Conservation (phyloP, 1,284 basidiomycete species). For the Fomitopsis palustris region DNA sequence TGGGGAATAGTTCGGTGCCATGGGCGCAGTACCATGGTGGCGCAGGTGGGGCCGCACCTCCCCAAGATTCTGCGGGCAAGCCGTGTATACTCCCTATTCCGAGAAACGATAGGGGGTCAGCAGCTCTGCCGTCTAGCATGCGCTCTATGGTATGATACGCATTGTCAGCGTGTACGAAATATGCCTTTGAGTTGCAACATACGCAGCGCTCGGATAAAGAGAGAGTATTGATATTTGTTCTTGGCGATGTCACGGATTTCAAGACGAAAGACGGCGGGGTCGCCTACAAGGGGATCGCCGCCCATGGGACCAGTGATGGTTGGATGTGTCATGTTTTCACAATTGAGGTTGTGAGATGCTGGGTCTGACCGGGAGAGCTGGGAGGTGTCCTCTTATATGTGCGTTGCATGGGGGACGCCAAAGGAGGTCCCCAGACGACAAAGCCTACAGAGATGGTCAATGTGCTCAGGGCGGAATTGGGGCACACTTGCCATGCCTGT, state of each 20-base stretch:
- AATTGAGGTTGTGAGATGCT: too few species aligned
- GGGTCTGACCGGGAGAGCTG: too few species aligned
- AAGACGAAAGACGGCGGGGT: constrained; percentile 22
- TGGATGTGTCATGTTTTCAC: not conserved
- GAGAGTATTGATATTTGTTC: constrained; percentile 40
- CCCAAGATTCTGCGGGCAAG: constrained; percentile 40
- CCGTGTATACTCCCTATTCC: constrained; percentile 47
- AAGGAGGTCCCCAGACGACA: too few species aligned
- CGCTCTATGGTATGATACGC: constrained; percentile 18
- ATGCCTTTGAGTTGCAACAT: constrained; percentile 7
- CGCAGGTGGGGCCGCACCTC: constrained; percentile 22
- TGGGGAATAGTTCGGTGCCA: constrained; percentile 46
- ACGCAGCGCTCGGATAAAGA: constrained; percentile 46
- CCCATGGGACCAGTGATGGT: not conserved
- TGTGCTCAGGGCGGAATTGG: too few species aligned
- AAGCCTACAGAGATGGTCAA: too few species aligned
- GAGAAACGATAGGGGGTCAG: constrained; percentile 36
- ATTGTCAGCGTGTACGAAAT: not conserved
- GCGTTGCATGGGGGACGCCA: too few species aligned
- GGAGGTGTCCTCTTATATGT: too few species aligned
- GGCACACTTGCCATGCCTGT: too few species aligned
- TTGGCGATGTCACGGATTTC: constrained; percentile 45
- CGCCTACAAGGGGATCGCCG: not conserved
- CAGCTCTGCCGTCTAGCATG: constrained; percentile 17
- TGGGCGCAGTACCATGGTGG: constrained; percentile 50